Conservation (phyloP, 345 rosid genomes). For the Dimocarpus longan region DNA sequence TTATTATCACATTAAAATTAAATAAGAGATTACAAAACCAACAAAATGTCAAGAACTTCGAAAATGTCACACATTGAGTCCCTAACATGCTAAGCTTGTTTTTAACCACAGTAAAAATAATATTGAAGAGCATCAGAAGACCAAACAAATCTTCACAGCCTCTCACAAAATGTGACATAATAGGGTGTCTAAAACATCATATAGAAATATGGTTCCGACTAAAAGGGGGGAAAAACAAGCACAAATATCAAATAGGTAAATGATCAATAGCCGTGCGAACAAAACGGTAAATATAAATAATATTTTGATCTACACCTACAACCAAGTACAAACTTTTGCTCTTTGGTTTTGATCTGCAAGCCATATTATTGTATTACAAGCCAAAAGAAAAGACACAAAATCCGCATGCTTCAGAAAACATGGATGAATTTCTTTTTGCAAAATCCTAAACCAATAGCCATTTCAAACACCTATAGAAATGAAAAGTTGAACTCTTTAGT, state of each 20-base stretch:
- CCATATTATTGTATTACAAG: neutral
- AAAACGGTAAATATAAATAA: neutral
- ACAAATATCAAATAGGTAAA: neutral
- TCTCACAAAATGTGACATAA: neutral
- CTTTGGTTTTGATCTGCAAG: neutral
- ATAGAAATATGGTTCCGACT: neutral
- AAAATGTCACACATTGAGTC: neutral
- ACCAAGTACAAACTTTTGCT: neutral
- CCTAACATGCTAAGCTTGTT: neutral
- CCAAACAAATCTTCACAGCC: neutral
- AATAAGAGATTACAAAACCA: neutral
- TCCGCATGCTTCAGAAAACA: neutral
- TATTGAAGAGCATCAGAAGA: neutral
- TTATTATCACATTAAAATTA: constrained; percentile 6
- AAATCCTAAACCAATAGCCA: neutral
- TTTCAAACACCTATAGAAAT: neutral
- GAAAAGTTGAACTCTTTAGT: neutral
- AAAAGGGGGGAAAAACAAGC: neutral
- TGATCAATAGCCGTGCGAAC: neutral
- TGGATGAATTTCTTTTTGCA: neutral
- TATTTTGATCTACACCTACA: neutral
- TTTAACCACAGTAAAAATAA: neutral
- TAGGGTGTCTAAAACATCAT: constrained; percentile 4
- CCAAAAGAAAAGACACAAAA: neutral
- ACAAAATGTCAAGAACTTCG: neutral